These are phyloP conservation scores for Eucalyptus cloeziana DNA, from an alignment of 345 rosid genomes.

Conservation along the genomic window DNA sequence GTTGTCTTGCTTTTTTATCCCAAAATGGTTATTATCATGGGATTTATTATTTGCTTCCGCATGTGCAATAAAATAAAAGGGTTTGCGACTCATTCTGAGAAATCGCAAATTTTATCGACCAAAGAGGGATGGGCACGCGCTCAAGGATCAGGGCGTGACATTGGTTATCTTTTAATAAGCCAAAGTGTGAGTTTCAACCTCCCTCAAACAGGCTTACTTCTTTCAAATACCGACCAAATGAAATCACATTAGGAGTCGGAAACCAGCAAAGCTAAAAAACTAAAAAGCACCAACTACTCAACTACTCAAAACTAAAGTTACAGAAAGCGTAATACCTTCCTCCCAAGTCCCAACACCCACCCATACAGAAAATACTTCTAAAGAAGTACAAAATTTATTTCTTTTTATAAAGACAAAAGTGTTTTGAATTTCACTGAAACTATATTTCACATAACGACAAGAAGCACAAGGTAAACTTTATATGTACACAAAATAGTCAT, in stretches of 20 bases:
- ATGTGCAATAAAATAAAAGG: no score
- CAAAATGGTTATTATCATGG: no score
- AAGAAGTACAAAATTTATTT: background rate
- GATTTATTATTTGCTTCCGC: no score
- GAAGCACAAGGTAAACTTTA: background rate
- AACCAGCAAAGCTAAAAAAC: background rate
- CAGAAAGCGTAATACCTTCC: background rate
- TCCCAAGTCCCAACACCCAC: background rate
- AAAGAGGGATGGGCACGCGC: no score
- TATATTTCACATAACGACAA: background rate
- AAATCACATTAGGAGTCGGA: background rate
- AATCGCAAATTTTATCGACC: no score
- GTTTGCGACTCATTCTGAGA: no score
- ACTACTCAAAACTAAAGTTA: background rate
- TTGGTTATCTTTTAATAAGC: no score
- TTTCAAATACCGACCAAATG: background rate
- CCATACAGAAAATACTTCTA: background rate
- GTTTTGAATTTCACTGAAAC: background rate
- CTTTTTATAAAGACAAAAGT: background rate
- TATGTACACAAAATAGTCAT: background rate
- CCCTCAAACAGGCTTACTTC: background rate
- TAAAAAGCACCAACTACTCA: background rate
- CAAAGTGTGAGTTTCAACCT: no score
- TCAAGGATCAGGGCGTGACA: no score
- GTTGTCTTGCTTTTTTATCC: no score